Conservation (phyloP, 2,329 filamentous ascomycete species). For the Trichoderma gracile region DNA sequence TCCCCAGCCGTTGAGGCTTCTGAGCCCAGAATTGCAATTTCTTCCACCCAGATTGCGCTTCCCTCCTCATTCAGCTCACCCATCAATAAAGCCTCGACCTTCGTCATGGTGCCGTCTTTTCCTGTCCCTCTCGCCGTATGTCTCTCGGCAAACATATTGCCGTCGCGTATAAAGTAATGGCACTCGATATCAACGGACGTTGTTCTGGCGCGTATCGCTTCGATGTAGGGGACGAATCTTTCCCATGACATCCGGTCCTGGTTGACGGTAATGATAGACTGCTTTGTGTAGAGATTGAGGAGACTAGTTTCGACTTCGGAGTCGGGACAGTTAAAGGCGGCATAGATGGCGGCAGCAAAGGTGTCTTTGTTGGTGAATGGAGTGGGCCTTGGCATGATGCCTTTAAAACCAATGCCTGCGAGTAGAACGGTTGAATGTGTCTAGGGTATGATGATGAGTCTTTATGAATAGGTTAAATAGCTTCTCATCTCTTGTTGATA, state of each 20-base stretch:
- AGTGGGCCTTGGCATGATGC: not conserved
- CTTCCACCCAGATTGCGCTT: slow-evolving; percentile 9
- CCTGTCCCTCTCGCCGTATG: not conserved
- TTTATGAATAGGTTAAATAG: no score
- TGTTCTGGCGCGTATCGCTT: not conserved
- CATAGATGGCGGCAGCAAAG: not conserved
- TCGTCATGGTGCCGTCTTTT: not conserved
- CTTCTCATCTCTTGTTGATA: no score
- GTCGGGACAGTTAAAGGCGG: not conserved
- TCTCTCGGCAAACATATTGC: slow-evolving; percentile 22
- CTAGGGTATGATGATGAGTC: no score
- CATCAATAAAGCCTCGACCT: not conserved
- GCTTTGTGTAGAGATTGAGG: not conserved
- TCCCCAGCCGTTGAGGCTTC: not conserved
- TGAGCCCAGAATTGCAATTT: not conserved
- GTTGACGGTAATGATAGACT: slow-evolving; percentile 2
- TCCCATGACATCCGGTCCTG: slow-evolving; percentile 11
- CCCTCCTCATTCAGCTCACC: slow-evolving; percentile 6
- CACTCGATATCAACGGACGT: not conserved
- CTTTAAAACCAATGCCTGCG: not conserved
- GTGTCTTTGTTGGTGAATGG: not conserved
- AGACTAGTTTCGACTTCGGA: not conserved
- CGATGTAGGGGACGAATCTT: not conserved
- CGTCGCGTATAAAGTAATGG: not conserved
- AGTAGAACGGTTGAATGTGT: no score